phyloP scores from a whole-genome alignment of 2,329 filamentous ascomycete genomes.

The Diplodia sapinea region DNA sequence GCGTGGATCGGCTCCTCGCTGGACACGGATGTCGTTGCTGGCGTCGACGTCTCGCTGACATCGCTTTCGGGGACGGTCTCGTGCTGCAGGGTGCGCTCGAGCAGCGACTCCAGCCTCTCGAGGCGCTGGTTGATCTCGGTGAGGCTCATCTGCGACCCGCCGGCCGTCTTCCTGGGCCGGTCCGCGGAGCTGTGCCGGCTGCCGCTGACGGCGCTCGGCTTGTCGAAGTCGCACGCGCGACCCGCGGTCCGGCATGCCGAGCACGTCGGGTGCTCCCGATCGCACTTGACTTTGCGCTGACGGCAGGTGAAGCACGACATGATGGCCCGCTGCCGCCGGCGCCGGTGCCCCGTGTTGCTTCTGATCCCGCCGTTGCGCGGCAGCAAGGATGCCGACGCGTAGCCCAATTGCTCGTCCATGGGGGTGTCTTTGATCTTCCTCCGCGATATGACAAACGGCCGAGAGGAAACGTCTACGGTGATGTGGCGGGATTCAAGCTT shows the following conservation, averaged over 20 bases:
- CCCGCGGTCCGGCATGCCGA: constrained; percentile 46
- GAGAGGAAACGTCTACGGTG: too few species aligned
- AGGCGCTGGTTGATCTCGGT: not conserved
- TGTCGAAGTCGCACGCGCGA: constrained; percentile 43
- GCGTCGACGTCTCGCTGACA: constrained; percentile 36
- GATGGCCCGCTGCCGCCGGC: constrained; percentile 34
- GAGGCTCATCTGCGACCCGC: not conserved
- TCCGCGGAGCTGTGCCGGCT: not conserved
- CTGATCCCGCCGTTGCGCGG: too few species aligned
- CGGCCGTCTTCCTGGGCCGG: not conserved
- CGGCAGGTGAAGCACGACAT: constrained; percentile 48
- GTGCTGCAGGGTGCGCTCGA: too few species aligned
- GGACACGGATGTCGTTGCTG: constrained; percentile 39
- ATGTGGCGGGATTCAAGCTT: too few species aligned
- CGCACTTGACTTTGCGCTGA: constrained; percentile 47
- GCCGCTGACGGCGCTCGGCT: not conserved
- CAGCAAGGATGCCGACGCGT: too few species aligned
- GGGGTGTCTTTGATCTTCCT: too few species aligned
- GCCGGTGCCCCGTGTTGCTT: too few species aligned
- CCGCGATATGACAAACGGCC: too few species aligned
- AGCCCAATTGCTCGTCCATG: too few species aligned
- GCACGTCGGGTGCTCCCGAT: constrained; percentile 46
- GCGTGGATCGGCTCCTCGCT: constrained; percentile 42
- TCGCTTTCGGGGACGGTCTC: too few species aligned
- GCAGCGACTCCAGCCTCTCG: too few species aligned